Conservation (phyloP, 768 basidiomycete genomes). For the Lyophyllum semitale region DNA sequence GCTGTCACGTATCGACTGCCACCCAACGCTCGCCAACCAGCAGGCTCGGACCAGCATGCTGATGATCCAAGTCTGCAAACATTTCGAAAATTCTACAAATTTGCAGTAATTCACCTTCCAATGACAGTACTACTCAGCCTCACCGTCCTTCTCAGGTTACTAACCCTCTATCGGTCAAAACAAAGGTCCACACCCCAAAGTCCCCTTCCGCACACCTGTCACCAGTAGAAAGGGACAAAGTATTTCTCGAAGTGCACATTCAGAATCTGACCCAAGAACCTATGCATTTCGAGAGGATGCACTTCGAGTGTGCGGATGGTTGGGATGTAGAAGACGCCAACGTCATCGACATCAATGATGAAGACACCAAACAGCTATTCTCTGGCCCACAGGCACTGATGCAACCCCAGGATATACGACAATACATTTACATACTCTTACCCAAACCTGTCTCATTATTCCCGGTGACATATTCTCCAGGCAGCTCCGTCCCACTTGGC, state of each 20-base stretch:
- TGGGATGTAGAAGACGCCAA: conserved; percentile 66
- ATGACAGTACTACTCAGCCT: background rate
- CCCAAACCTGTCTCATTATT: conserved; percentile 47
- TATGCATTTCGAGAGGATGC: conserved; percentile 81
- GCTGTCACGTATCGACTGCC: conserved; percentile 82
- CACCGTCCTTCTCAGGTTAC: conserved; percentile 58
- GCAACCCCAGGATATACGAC: conserved; percentile 82
- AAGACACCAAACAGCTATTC: conserved; percentile 43
- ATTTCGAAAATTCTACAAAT: conserved; percentile 91
- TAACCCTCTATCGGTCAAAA: conserved; percentile 95
- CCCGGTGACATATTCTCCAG: conserved; percentile 59
- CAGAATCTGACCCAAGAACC: conserved; percentile 83
- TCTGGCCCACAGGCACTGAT: conserved; percentile 68
- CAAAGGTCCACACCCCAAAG: conserved; percentile 80
- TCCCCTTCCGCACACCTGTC: conserved; percentile 74
- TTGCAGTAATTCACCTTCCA: conserved; percentile 59
- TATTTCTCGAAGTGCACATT: conserved; percentile 91
- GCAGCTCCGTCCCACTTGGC: conserved; percentile 78
- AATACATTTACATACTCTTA: conserved; percentile 83
- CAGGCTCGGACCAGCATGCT: conserved; percentile 48
- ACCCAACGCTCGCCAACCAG: conserved; percentile 50
- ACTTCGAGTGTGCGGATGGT: conserved; percentile 70
- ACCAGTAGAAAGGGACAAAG: conserved; percentile 67
- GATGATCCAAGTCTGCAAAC: conserved; percentile 62
- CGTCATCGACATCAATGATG: conserved; percentile 28